Evolutionary conservation across 495 filamentous ascomycete species (phyloP).

Genomic region (Penicillium coffeae): DNA sequence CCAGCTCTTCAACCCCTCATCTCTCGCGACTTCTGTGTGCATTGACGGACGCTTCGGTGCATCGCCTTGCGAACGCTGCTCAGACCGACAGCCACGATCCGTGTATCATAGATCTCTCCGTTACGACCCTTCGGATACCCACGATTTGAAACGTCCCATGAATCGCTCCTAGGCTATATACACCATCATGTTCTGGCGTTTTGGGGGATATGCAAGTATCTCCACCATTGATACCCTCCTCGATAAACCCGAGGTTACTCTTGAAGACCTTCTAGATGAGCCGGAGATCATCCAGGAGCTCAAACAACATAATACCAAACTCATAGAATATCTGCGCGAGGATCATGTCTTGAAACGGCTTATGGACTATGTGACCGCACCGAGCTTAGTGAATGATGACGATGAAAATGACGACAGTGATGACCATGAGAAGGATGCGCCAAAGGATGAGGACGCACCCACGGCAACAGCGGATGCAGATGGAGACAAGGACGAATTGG

Average conservation of each 20-base stretch:
- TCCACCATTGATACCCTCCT: constrained; percentile 94
- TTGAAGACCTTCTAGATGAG: constrained; percentile 95
- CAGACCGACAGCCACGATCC: constrained; percentile 4
- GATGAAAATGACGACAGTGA: constrained; percentile 57
- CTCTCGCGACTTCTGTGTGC: constrained; percentile 10
- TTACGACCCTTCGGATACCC: constrained; percentile 27
- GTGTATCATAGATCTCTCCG: constrained; percentile 32
- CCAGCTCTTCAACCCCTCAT: constrained; percentile 6
- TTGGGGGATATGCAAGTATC: constrained; percentile 96
- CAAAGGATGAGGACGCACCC: constrained; percentile 31
- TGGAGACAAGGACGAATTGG: constrained; percentile 25
- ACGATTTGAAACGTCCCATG: constrained; percentile 36
- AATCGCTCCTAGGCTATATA: constrained; percentile 39
- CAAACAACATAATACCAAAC: constrained; percentile 96
- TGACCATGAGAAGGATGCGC: constrained; percentile 37
- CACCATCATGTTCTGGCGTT: constrained; percentile 94
- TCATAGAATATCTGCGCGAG: constrained; percentile 92
- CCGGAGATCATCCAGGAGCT: constrained; percentile 94
- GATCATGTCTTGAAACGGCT: constrained; percentile 81
- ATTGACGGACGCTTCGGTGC: neutral
- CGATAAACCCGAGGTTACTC: constrained; percentile 87
- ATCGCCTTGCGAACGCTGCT: neutral
- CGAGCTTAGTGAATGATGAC: constrained; percentile 61
- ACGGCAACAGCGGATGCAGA: constrained; percentile 10
- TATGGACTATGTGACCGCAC: constrained; percentile 85